These are phyloP conservation scores for Entomortierella beljakovae DNA, from an alignment of 192 early-diverging fungal genomes.

Conservation along the genomic window DNA sequence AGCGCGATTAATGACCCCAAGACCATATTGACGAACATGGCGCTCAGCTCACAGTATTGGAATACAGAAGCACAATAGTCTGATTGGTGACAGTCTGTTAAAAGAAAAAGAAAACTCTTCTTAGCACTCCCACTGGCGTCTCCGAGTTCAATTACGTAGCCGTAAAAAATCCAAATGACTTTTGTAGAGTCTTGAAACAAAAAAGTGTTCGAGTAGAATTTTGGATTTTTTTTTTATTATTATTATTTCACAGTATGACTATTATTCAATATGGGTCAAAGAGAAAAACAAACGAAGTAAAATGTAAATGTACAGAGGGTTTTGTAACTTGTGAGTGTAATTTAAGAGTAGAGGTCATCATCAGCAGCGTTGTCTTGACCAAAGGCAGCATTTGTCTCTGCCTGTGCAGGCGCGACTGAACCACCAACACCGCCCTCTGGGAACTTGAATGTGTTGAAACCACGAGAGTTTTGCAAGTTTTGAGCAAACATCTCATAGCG, in stretches of 20 bases:
- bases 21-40: too few species aligned
- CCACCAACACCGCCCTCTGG: conserved; percentile 74
- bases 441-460: conserved; percentile 98
- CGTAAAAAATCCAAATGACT: conserved; percentile 72
- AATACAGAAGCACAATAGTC: too few species aligned
- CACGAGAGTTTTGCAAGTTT: conserved; percentile 95
- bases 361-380: conserved; percentile 72
- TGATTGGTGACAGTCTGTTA: conserved; percentile 71
- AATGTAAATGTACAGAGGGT: conserved; percentile 29
- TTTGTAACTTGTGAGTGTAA: conserved; percentile 61
- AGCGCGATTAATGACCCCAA: too few species aligned
- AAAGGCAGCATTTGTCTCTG: conserved; percentile 65
- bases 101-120: conserved; percentile 84
- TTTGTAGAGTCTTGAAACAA: too few species aligned
- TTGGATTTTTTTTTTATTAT: too few species aligned
- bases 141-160: conserved; percentile 78
- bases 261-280: neutral
- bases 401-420: conserved; percentile 39
- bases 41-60: too few species aligned
- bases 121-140: conserved; percentile 71
- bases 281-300: neutral
- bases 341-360: conserved; percentile 88
- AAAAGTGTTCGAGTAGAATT: too few species aligned
- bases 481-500: conserved; percentile 99
- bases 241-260: conserved; percentile 3